Conservation (phyloP, 805 yeast genomes). For the Zygotorulaspora sp. region DNA sequence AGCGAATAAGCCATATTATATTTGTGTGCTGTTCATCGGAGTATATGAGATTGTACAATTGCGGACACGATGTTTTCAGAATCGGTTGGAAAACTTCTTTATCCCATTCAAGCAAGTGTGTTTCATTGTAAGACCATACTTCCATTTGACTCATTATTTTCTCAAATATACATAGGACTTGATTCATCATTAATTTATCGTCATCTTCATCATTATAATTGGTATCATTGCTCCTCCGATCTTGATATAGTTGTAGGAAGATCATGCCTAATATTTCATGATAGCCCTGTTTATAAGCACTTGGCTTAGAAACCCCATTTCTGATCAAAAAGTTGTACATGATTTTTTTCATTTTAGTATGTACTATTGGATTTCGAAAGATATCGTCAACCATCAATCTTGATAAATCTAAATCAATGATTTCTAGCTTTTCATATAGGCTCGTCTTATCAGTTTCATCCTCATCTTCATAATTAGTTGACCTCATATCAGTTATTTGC, state of each 20-base stretch:
- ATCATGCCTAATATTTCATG: constrained; percentile 32
- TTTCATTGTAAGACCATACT: constrained; percentile 27
- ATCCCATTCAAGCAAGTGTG: constrained; percentile 27
- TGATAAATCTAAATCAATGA: constrained; percentile 30
- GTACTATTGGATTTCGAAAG: constrained; percentile 17
- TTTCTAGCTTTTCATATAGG: constrained; percentile 26
- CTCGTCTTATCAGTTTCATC: constrained; percentile 12
- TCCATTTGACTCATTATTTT: constrained; percentile 27
- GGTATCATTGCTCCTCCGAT: constrained; percentile 2
- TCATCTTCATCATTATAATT: constrained; percentile 3
- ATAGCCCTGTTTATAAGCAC: constrained; percentile 31
- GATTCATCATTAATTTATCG: constrained; percentile 10
- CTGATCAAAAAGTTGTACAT: constrained; percentile 23
- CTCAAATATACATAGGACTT: constrained; percentile 24
- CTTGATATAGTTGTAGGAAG: constrained; percentile 24
- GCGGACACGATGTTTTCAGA: constrained; percentile 20
- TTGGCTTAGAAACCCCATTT: background rate
- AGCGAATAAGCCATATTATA: constrained; percentile 33
- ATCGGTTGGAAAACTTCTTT: constrained; percentile 19
- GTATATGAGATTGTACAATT: constrained; percentile 15
- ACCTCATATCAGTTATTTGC: background rate
- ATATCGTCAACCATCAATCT: constrained; percentile 27
- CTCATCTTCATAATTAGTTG: background rate
- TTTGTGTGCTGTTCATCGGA: constrained; percentile 16
- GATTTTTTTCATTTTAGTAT: constrained; percentile 26